Evolutionary conservation across 371 early-diverging fungal genomes (phyloP).

Genomic region (Syncephalastrum racemosum): DNA sequence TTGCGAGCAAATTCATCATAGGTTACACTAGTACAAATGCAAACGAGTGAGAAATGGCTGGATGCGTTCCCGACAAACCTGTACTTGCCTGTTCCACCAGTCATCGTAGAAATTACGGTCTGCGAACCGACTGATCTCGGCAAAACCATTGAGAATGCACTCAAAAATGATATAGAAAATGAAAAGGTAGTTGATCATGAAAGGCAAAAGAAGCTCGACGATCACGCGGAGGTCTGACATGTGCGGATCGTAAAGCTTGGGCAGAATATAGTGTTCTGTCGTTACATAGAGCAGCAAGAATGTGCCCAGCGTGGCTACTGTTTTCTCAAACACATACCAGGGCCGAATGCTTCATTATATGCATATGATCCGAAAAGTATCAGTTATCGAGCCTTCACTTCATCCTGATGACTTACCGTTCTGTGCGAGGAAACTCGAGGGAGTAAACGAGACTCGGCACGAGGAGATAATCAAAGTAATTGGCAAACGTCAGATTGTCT

Average conservation of each 20-base stretch:
- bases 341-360: constrained; percentile 84
- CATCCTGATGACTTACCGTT: constrained; percentile 44
- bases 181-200: constrained; percentile 86
- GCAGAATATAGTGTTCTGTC: constrained; percentile 85
- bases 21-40: constrained; percentile 47
- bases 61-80: background rate
- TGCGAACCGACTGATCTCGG: constrained; percentile 96
- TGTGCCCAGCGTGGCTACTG: constrained; percentile 77
- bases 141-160: constrained; percentile 94
- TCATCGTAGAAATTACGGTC: constrained; percentile 97
- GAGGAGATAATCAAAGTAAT: constrained; percentile 87
- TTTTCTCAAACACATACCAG: constrained; percentile 85
- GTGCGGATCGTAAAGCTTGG: constrained; percentile 68
- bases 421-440: constrained; percentile 90
- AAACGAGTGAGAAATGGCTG: background rate
- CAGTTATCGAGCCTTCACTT: background rate
- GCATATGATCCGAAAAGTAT: background rate
- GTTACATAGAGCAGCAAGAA: constrained; percentile 81
- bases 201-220: constrained; percentile 78
- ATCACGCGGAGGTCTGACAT: constrained; percentile 58
- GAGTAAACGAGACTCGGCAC: constrained; percentile 92
- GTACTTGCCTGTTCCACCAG: constrained; percentile 91
- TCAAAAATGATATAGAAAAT: constrained; percentile 96
- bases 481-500: constrained; percentile 75
- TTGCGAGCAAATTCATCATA: constrained; percentile 96